These are phyloP conservation scores for Fusarium xyrophilum DNA, from an alignment of 2,329 filamentous ascomycete genomes.

Conservation along the genomic window DNA sequence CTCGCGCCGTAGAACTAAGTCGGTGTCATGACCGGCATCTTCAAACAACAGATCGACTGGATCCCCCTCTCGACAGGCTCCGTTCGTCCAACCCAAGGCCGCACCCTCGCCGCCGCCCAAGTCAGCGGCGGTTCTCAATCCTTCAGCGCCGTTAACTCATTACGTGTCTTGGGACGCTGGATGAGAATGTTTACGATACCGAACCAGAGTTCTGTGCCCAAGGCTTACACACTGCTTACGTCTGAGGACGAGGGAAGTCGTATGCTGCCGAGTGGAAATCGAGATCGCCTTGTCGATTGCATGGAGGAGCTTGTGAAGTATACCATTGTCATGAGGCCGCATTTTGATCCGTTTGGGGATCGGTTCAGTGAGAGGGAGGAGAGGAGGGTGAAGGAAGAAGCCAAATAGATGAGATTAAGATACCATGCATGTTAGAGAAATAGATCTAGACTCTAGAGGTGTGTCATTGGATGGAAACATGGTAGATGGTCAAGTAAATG, in stretches of 20 bases:
- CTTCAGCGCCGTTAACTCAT: background rate
- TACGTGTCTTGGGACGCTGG: background rate
- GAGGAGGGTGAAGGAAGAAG: background rate
- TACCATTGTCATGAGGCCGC: background rate
- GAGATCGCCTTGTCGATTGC: background rate
- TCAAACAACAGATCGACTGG: conserved; percentile 8
- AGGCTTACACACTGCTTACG: background rate
- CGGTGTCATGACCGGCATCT: conserved; percentile 1
- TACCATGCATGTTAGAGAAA: rapidly evolving
- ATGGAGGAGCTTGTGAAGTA: conserved; percentile 14
- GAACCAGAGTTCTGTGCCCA: background rate
- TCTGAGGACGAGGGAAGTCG: background rate
- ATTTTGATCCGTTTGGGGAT: background rate
- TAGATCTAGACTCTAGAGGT: no score
- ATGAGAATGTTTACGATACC: conserved; percentile 9
- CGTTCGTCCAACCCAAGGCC: background rate
- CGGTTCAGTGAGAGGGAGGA: background rate
- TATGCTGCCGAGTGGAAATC: background rate
- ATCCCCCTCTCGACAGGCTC: background rate
- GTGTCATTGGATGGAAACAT: no score
- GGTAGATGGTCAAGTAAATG: background rate
- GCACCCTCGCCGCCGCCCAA: background rate
- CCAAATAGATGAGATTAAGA: background rate
- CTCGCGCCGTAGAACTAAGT: no score
- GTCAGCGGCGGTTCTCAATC: background rate